Base-by-base conservation (phyloP, 2,329 filamentous ascomycete genomes). In the Cladorrhinum sp. region DNA sequence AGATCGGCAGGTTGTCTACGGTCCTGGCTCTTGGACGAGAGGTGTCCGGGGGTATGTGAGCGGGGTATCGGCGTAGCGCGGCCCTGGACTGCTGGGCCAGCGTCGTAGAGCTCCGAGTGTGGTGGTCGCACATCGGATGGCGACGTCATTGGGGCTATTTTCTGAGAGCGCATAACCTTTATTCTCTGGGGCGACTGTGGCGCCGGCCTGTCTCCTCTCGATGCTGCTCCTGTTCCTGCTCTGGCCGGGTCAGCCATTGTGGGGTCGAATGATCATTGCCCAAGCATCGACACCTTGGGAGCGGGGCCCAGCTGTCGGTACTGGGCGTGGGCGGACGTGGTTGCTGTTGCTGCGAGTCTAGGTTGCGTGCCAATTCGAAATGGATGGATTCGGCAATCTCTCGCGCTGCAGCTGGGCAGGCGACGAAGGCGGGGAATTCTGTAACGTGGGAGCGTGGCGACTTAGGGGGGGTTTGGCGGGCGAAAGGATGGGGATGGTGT, bases 21-120 rank as follows among this genome's bases (percentile, higher is more conserved):
- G 58, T 79, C 77, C 62, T 81, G 80, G 73, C 81, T 85, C 74
- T 82, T 86, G 65, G 81, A 80, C 12, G 85, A 75, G 46, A 87
- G 77, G 67, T 86, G 84, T 60, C 85, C 84, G 1, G 85, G 85
- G 1, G 85, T 87, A 70, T 87, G 85, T 69, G 80, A 86, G 66
- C 85, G 80, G 26, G 79, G 75, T 50, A 82, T 70, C 53, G 79
- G 73, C 58, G 71, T 69, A 18, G 69, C 68, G 59, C 70, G 73
- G 62, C 75, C 74, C 60, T 65, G 73, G 61, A 70, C 69, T 60
- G 76, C n/a, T 9, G 4, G 74, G 57, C 65, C 66, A 42, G 62
- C 63, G 51, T 69, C 66, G 58, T 66, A 66, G n/a, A 72, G 71
- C 50, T 69, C 63, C 57, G 63, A 73, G 71, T 63, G 73, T 69